Conservation (phyloP, 495 filamentous ascomycete genomes). For the Hypoxylon lenormandii region DNA sequence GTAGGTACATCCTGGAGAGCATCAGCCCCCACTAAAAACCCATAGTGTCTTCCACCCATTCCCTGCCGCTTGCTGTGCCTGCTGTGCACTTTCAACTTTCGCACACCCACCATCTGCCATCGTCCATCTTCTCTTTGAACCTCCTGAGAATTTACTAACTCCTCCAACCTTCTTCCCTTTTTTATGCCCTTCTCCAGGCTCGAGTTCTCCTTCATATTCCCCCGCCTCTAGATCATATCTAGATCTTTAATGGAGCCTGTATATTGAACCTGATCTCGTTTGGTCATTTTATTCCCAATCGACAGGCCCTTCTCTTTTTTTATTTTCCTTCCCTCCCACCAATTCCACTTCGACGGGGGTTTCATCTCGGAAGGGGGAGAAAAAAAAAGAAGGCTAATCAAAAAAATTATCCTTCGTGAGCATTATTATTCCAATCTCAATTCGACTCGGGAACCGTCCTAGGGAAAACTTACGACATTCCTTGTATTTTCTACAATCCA, state of each 20-base stretch:
- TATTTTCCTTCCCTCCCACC: constrained; percentile 51
- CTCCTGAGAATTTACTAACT: constrained; percentile 55
- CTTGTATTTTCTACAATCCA: constrained; percentile 39
- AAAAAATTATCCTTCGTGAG: constrained; percentile 37
- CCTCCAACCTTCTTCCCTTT: constrained; percentile 53
- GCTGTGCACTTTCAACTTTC: constrained; percentile 19
- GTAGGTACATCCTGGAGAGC: constrained; percentile 4
- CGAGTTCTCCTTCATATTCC: constrained; percentile 49
- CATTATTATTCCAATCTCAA: constrained; percentile 31
- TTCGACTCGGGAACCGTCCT: constrained; percentile 41
- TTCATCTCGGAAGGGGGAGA: constrained; percentile 38
- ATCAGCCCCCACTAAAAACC: constrained; percentile 46
- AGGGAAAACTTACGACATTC: constrained; percentile 39
- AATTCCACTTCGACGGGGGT: constrained; percentile 50
- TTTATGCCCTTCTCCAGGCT: constrained; percentile 57
- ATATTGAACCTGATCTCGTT: constrained; percentile 58
- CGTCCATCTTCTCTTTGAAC: constrained; percentile 45
- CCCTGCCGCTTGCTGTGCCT: constrained; percentile 18
- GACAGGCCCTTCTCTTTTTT: constrained; percentile 48
- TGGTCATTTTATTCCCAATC: constrained; percentile 45
- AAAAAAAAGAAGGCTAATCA: constrained; percentile 38
- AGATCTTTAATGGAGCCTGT: constrained; percentile 72
- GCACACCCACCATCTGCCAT: constrained; percentile 21
- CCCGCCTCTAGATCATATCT: constrained; percentile 55
- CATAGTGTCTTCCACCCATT: constrained; percentile 46